Conservation (phyloP, 768 basidiomycete genomes). For the Mycena maculata region DNA sequence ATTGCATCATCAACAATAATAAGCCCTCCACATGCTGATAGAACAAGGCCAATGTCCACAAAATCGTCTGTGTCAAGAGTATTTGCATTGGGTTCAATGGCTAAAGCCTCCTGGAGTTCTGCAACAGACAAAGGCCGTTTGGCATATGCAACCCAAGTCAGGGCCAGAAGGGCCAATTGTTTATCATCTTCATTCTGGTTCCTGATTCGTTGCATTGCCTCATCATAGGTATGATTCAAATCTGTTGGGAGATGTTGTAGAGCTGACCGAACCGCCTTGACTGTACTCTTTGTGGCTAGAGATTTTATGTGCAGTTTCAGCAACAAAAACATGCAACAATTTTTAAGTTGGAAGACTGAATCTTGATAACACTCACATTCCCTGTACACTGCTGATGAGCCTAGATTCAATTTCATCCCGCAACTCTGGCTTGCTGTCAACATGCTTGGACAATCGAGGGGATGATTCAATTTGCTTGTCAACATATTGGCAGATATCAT, state of each 20-base stretch:
- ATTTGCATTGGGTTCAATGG: neutral
- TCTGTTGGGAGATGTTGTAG: slow-evolving; percentile 1
- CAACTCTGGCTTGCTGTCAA: neutral
- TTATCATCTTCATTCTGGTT: slow-evolving; percentile 6
- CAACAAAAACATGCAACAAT: slow-evolving; percentile 7
- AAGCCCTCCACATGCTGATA: neutral
- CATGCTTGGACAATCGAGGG: neutral
- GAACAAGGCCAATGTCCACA: neutral
- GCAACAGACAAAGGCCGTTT: neutral
- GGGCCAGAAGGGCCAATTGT: neutral
- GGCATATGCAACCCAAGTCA: slow-evolving; percentile 1
- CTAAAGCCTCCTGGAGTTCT: neutral
- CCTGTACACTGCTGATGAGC: neutral
- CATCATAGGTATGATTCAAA: neutral
- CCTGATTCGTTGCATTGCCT: slow-evolving; percentile 5
- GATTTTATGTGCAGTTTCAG: slow-evolving; percentile 12
- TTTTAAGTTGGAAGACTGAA: neutral
- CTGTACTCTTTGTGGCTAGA: neutral
- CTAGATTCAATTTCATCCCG: neutral
- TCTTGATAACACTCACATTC: neutral
- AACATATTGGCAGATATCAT: neutral
- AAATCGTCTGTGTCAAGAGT: neutral
- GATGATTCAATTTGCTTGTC: neutral
- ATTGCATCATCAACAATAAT: neutral
- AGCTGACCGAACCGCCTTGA: neutral